Percentiles rank a stretch among this genome's conserved stretches.
Conservation (phyloP, 83 land plant species). For the Picea abies region DNA sequence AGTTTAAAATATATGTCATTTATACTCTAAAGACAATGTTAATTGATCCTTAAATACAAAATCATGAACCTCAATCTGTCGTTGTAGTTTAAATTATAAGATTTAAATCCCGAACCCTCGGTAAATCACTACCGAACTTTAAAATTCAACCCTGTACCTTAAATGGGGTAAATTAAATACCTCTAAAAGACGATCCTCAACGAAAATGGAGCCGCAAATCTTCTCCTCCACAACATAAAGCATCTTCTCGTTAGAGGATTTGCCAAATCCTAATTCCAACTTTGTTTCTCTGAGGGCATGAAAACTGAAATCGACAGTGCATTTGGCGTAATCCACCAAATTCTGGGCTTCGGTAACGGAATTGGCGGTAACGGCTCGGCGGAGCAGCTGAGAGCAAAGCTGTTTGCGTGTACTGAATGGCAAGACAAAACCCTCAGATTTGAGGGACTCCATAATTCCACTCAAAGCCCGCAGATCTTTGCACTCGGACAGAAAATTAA, state of each 20-base stretch:
- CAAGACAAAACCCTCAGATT: slow-evolving; percentile 6
- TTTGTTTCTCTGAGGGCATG: slow-evolving; percentile 14
- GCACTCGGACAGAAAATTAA: slow-evolving; percentile 24
- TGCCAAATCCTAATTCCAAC: background rate
- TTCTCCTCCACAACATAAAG: slow-evolving; percentile 24
- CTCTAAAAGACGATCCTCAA: slow-evolving; percentile 14
- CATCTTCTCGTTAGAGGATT: slow-evolving; percentile 13
- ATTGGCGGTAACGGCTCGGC: background rate
- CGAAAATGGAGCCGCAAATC: slow-evolving; percentile 24
- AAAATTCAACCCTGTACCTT: too few species aligned
- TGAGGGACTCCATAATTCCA: slow-evolving; percentile 5
- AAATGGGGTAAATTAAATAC: background rate
- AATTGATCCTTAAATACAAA: background rate
- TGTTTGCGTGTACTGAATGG: slow-evolving; percentile 13
- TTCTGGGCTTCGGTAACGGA: background rate
- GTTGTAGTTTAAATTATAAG: too few species aligned
- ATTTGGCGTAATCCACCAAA: slow-evolving; percentile 22
- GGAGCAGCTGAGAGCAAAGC: background rate
- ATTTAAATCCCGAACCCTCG: background rate
- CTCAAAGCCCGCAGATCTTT: slow-evolving; percentile 11
- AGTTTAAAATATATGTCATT: background rate
- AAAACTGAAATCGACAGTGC: slow-evolving; percentile 7
- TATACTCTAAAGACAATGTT: too few species aligned
- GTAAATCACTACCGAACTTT: background rate
- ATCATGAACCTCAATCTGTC: background rate